These are phyloP conservation scores for Camellia japonica DNA, from an alignment of 148 eudicot genomes.

Conservation along the genomic window DNA sequence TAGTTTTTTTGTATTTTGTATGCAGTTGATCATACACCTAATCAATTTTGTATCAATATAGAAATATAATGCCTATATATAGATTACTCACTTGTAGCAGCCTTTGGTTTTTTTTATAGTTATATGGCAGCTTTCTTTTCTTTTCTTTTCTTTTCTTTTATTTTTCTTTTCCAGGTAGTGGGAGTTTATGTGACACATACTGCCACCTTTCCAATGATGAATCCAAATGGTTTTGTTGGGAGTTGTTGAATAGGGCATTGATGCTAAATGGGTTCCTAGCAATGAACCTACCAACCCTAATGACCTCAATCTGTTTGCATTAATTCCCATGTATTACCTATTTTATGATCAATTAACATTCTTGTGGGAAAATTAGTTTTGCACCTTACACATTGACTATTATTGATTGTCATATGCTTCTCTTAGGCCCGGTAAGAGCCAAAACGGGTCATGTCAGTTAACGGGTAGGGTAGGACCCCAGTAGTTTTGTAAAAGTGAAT, in stretches of 20 bases:
- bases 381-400: too few relatives aligned
- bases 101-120: slow-evolving; percentile 27
- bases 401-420: not conserved
- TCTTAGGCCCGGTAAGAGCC: not conserved
- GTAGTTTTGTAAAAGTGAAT: slow-evolving; percentile 9
- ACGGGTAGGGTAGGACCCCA: not conserved
- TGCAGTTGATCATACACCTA: slow-evolving; percentile 19
- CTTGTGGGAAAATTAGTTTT: not conserved
- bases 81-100: slow-evolving; percentile 25
- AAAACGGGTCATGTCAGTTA: not conserved
- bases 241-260: not conserved
- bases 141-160: slow-evolving; percentile 13
- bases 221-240: slow-evolving; percentile 15
- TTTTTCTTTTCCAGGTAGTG: slow-evolving; percentile 21
- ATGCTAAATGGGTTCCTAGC: not conserved
- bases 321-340: not conserved
- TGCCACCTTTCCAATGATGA: slow-evolving; percentile 22
- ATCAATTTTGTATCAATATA: not conserved
- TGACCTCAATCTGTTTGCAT: not conserved
- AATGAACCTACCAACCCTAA: not conserved
- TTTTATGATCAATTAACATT: not conserved
- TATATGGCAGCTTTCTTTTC: slow-evolving; percentile 33
- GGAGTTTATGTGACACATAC: slow-evolving; percentile 22
- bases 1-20: slow-evolving; percentile 13
- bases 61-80: not conserved